phyloP scores from a whole-genome alignment of 495 filamentous ascomycete genomes.

The Aspergillus incahuasiensis region DNA sequence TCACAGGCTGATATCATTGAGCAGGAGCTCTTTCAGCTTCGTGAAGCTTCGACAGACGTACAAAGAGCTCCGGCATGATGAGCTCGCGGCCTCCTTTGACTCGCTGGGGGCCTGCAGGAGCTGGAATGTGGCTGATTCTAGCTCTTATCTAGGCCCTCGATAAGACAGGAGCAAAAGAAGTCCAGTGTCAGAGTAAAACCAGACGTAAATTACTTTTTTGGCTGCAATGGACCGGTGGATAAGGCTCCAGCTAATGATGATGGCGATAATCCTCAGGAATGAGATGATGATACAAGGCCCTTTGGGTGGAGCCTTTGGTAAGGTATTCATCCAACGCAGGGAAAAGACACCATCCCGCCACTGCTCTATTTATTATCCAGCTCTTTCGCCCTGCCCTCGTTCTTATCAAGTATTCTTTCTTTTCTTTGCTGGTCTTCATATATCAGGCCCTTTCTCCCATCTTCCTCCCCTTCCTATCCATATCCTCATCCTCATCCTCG shows the following conservation, averaged over 20 bases:
- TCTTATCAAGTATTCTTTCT: background rate
- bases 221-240: background rate
- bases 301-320: slow-evolving; percentile 29
- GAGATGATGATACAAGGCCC: slow-evolving; percentile 30
- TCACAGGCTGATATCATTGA: background rate
- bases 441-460: background rate
- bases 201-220: background rate
- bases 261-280: slow-evolving; percentile 43
- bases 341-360: slow-evolving; percentile 15
- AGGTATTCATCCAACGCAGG: slow-evolving; percentile 11
- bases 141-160: background rate
- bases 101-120: background rate
- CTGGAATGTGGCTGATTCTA: background rate
- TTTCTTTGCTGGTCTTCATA: background rate
- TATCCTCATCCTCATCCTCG: slow-evolving; percentile 5
- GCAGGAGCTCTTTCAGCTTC: background rate
- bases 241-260: slow-evolving; percentile 18
- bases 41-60: background rate
- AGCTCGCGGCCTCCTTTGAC: background rate
- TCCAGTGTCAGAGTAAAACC: background rate
- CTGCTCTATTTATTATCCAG: slow-evolving; percentile 12
- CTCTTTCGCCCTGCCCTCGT: background rate
- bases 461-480: slow-evolving; percentile 5
- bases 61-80: background rate
- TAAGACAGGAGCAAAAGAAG: background rate